These are phyloP conservation scores for Tolypocladium ovalisporum DNA, from an alignment of 2,329 filamentous ascomycete genomes.

Conservation along the genomic window DNA sequence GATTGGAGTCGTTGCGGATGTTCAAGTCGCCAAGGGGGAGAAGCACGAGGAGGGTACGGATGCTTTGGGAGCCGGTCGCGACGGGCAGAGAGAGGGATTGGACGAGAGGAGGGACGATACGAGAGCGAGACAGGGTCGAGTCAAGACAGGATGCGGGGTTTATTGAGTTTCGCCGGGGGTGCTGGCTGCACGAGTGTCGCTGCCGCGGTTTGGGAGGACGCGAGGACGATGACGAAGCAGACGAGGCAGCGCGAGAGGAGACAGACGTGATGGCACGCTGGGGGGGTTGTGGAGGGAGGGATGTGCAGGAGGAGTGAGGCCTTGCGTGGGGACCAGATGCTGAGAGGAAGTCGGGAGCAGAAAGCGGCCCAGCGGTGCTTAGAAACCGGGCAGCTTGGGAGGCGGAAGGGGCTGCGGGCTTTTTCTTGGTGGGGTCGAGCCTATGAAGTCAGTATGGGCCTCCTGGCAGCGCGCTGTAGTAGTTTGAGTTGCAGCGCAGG, in stretches of 20 bases:
- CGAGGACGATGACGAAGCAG: not conserved
- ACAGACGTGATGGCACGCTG: not conserved
- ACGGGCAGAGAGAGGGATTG: not conserved
- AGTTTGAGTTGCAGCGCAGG: not conserved
- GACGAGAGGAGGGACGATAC: not conserved
- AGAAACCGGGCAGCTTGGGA: not conserved
- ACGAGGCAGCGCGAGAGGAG: not conserved
- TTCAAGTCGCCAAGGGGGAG: not conserved
- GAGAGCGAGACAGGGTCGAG: not conserved
- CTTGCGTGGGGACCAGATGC: not conserved
- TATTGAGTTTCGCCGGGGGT: not conserved
- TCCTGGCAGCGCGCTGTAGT: not conserved
- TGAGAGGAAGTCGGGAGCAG: not conserved
- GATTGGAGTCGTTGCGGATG: not conserved
- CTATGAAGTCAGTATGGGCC: not conserved
- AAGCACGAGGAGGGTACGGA: not conserved
- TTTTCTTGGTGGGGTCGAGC: not conserved
- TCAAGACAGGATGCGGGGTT: not conserved
- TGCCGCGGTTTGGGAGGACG: not conserved
- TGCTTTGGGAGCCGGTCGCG: not conserved
- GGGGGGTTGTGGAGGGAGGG: not conserved
- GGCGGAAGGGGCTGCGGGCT: not conserved
- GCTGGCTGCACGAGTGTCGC: not conserved
- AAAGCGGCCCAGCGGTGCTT: not conserved
- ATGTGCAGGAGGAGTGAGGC: not conserved